A percentile compares a stretch with the other conserved stretches of the same genome.
These are phyloP conservation scores for Trichodelitschia bisporula DNA, from an alignment of 495 filamentous ascomycete genomes.

Conservation along the genomic window DNA sequence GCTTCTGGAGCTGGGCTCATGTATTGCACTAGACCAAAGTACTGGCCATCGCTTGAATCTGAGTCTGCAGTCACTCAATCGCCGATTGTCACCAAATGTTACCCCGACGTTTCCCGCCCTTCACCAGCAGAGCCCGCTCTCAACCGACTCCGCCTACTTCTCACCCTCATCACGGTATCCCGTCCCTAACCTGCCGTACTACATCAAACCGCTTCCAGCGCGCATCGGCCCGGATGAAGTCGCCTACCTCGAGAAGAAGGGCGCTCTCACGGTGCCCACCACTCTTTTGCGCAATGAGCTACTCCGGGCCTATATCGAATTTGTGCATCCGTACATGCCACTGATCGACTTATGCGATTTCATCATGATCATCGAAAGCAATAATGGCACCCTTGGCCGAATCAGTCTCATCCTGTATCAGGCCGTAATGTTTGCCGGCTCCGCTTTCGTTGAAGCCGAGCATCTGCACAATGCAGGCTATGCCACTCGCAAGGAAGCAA, in stretches of 20 bases:
- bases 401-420: slow-evolving; percentile 60
- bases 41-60: slow-evolving; percentile 7
- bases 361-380: slow-evolving; percentile 33
- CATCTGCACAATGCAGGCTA: slow-evolving; percentile 46
- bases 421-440: slow-evolving; percentile 60
- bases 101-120: not conserved
- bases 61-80: slow-evolving; percentile 6
- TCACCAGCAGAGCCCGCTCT: slow-evolving; percentile 1
- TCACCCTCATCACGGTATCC: slow-evolving; percentile 6
- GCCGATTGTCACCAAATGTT: slow-evolving; percentile 8
- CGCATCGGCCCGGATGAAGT: slow-evolving; percentile 50
- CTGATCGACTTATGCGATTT: slow-evolving; percentile 55
- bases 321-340: slow-evolving; percentile 80
- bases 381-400: slow-evolving; percentile 37
- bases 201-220: slow-evolving; percentile 46
- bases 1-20: slow-evolving; percentile 3
- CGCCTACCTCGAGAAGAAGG: slow-evolving; percentile 47
- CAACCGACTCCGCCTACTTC: slow-evolving; percentile 6
- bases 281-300: slow-evolving; percentile 44
- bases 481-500: slow-evolving; percentile 39
- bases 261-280: slow-evolving; percentile 45
- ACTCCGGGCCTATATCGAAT: slow-evolving; percentile 52
- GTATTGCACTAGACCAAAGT: slow-evolving; percentile 9
- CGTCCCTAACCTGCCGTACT: slow-evolving; percentile 31
- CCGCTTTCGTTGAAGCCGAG: slow-evolving; percentile 50